Base-by-base conservation (phyloP, 2,329 filamentous ascomycete genomes). In the Scedosporium dehoogii region DNA sequence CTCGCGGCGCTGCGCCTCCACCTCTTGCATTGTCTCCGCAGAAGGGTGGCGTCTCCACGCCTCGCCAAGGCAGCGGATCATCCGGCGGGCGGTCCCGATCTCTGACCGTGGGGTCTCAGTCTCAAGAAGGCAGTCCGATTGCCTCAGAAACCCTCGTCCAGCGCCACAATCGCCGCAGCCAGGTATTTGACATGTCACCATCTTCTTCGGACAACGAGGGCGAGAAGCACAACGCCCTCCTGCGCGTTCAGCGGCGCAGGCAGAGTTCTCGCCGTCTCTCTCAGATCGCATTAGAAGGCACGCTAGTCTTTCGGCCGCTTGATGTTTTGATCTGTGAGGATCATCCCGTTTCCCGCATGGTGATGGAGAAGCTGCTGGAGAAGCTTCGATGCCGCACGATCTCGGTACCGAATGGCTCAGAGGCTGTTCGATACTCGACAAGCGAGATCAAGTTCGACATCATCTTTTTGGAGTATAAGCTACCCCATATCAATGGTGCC, bases 371-470 rank as follows among this genome's bases (percentile, higher is more conserved):
- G 69, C 78, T 99, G 6, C 82, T 99, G 60, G 94, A 99, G 73
- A 99, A 97, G 75, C 79, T 97, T 42, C 89, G 91, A 42, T 99
- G 94, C 70, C 90, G 94, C 51, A 97, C 93, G 7, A 94, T 99
- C 69, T 92, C 91, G 2, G 93, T 94, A 4, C 83, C 88, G 3
- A 96, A 92, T 68, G 94, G 94, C 0, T 88, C 91, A 0, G 94
- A 99, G 71, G 94, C 93, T 10, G 88, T 96, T 69, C 86, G 93
- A 23, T 96, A 94, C 74, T 92, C 94, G 29, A 90, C 96, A 81
- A 93, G 93, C 70, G 93, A 97, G 71, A 93, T 99, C 71, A 96
- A 97, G 71, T 99, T 97, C 71, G 94, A 99, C 74, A 91, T 97
- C 69, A 97, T 99, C 72, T 94, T 99, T 80, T 93, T 96, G 74